Conservation (phyloP, 2,329 filamentous ascomycete genomes). For the Colletotrichum somersetense region DNA sequence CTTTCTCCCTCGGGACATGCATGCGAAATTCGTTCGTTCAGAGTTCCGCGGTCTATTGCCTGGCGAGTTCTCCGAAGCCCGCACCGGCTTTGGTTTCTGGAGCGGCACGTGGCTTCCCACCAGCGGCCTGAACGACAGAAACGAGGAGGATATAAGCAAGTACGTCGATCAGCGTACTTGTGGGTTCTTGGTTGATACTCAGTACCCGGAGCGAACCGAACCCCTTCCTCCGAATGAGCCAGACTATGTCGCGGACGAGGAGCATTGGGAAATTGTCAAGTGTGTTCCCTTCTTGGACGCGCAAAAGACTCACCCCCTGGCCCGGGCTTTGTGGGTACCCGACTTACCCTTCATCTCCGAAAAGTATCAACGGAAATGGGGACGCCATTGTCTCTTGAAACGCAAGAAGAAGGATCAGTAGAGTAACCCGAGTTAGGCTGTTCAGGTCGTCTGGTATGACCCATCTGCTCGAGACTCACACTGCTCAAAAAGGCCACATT, state of each 20-base stretch:
- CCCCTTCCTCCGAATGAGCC: constrained; percentile 77
- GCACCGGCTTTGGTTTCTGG: constrained; percentile 77
- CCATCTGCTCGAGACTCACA: neutral
- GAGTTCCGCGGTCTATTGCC: constrained; percentile 91
- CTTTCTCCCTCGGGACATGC: constrained; percentile 85
- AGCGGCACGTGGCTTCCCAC: constrained; percentile 88
- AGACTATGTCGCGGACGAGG: constrained; percentile 78
- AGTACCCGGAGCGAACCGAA: constrained; percentile 71
- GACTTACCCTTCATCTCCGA: constrained; percentile 77
- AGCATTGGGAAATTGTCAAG: constrained; percentile 82
- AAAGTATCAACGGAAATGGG: constrained; percentile 82
- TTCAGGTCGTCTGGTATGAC: neutral
- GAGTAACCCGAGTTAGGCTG: neutral
- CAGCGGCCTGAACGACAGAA: constrained; percentile 90
- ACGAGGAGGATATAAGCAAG: constrained; percentile 88
- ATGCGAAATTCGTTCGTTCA: constrained; percentile 89
- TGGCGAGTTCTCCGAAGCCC: constrained; percentile 86
- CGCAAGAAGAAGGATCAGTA: constrained; percentile 55
- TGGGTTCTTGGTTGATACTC: constrained; percentile 88
- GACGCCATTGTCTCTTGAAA: constrained; percentile 85
- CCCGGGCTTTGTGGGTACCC: constrained; percentile 86
- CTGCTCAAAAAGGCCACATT: neutral
- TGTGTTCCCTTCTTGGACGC: constrained; percentile 88
- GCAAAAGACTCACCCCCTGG: constrained; percentile 77
- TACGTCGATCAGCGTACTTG: constrained; percentile 84